Evolutionary conservation across 805 yeast genomes (phyloP), one percentile per base, ranked within the genome.

Genomic region (Myxozyma geophila): DNA sequence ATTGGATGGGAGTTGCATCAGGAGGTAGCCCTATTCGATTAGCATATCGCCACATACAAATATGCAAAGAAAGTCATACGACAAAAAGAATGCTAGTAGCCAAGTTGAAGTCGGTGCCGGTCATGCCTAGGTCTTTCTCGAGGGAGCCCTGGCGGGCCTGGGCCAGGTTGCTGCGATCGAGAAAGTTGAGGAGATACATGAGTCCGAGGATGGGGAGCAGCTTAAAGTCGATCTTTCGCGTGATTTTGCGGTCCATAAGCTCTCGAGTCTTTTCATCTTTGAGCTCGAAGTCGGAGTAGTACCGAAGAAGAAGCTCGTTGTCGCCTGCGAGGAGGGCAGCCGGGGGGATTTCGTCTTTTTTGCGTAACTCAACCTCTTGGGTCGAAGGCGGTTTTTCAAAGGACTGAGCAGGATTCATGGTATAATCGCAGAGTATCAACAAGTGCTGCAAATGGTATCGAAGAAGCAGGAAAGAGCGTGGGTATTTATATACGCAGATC

Each of bases 141-240:
- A 81, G 68, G 8, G 80, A 79, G 56, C 77, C 77, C 6, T 82
- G 78, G 60, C 79, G 78, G 6, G 84, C 83, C 67, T 81, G 79
- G 5, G 80, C 78, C 54, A 82, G 78, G 66, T 81, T 81, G 35
- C 80, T 80, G 60, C 81, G 78, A 67, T 82, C 83, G 60, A 82
- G 73, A 28, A 80, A 80, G 47, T 69, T 70, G 36, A 72, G 60
- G 23, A 72, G 55, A 54, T 72, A 72, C 55, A 72, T 53, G 23
- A 69, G 36, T 49, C 67, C 68, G 19, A 72, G 66, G 54, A 65
- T 43, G 17, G 73, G 71, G 60, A 72, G 46, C 10, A 72, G 48
- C 28, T 70, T 60, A 28, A 63, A 13, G 50, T 72, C 74, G 47
- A 72, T 40, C 51, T 63, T 56, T 41, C 60, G 60, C 8, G 60